Evolutionary conservation across 371 early-diverging fungal genomes (phyloP).

Genomic region (Mortierella sp.): DNA sequence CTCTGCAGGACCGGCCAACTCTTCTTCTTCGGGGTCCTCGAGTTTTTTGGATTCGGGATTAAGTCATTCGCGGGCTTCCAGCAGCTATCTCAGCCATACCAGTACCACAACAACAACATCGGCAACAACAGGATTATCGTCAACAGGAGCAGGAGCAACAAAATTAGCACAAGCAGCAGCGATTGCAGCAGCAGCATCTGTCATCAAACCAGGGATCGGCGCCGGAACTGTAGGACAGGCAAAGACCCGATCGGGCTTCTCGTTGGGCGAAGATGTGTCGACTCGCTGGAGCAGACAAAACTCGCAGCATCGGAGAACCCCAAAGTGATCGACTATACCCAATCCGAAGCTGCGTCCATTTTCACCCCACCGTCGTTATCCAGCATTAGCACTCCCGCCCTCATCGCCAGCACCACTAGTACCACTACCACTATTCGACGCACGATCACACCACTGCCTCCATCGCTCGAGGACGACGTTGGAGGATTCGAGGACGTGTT

Average conservation of each 20-base stretch:
- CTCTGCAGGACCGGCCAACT: slow-evolving; percentile 17
- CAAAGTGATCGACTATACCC: slow-evolving; percentile 37
- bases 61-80: slow-evolving; percentile 7
- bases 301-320: background rate
- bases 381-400: slow-evolving; percentile 11
- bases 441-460: slow-evolving; percentile 8
- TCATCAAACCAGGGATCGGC: slow-evolving; percentile 19
- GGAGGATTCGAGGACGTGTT: slow-evolving; percentile 43
- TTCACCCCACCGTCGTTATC: slow-evolving; percentile 18
- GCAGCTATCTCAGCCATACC: no score
- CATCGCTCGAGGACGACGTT: slow-evolving; percentile 37
- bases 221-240: slow-evolving; percentile 13
- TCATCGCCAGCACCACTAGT: background rate
- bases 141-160: background rate
- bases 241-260: slow-evolving; percentile 34
- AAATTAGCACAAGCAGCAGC: background rate
- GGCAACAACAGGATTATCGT: background rate
- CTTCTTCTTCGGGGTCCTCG: slow-evolving; percentile 15
- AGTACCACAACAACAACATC: background rate
- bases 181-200: background rate
- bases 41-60: slow-evolving; percentile 41
- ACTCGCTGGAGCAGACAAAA: slow-evolving; percentile 36
- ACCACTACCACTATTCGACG: background rate
- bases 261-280: slow-evolving; percentile 50
- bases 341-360: slow-evolving; percentile 17